Base-by-base conservation (phyloP, 208 protist species). In the Leishmania arabica region DNA sequence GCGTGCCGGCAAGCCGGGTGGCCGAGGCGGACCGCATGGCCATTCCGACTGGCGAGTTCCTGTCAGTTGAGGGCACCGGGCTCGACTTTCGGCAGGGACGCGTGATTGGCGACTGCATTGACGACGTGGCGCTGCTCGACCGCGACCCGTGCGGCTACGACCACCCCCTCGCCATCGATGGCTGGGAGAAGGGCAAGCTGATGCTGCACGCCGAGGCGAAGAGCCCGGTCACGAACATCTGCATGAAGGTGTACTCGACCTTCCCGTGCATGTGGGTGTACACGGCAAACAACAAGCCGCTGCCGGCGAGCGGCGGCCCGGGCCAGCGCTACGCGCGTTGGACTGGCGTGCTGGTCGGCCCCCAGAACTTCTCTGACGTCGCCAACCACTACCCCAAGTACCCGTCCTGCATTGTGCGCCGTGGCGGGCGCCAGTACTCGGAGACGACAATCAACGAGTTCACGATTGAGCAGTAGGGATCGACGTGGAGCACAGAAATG, bases 191-290 rank as follows among this genome's bases (percentile, higher is more conserved):
- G 45, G 79, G 78, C 31, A 72, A 70, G 69, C 66, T 87, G n/a
- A 64, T 88, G 53, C 81, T 92, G n/a, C 85, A 91, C 73, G 91
- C 87, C 19, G 83, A 88, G 78, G 75, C 77, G 27, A 88, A 76
- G 69, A 93, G 89, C 78, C 88, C 90, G 19, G 34, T 70, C 60
- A 90, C 87, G 19, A 80, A 87, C 69, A 91, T 95, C 79, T 75
- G 66, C 51, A 90, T 95, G 89, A 84, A 79, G 75, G 75, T 95
- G 6, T 85, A 89, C 78, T 91, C 90, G 37, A 94, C 89, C 54
- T 94, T 89, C 58, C 90, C 90, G 56, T 79, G 58, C 53, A 81
- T 93, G 60, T 89, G 89, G 85, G 92, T 95, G 60, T 95, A 95
- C 88, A 89, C 92, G 34, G 89, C 90, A 24, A 95, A 92, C 73